A percentile compares a stretch with the other conserved stretches of the same genome.
Conservation (phyloP, 768 basidiomycete genomes). For the Leccinum arenicola region DNA sequence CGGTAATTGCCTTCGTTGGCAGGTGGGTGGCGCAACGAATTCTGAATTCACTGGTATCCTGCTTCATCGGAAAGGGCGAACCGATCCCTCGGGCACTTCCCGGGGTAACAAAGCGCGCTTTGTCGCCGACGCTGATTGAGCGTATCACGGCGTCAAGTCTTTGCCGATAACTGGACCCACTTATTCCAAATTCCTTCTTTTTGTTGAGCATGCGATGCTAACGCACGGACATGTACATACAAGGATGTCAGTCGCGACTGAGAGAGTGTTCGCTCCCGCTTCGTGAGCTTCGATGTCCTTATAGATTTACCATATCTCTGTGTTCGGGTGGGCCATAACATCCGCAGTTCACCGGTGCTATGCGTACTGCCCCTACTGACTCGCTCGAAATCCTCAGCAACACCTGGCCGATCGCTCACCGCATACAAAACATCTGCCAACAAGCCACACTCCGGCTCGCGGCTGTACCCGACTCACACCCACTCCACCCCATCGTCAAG, state of each 20-base stretch:
- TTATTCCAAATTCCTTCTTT: not conserved
- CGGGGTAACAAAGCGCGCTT: not conserved
- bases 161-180: not conserved
- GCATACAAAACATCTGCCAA: not conserved
- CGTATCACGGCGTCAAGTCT: conserved; percentile 9
- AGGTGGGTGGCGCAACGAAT: conserved; percentile 47
- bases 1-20: conserved; percentile 89
- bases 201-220: conserved; percentile 5
- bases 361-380: not conserved
- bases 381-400: not conserved
- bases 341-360: not conserved
- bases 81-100: not conserved
- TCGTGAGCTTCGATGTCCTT: not conserved
- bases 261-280: not conserved
- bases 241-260: conserved; percentile 36
- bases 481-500: not conserved
- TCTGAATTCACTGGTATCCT: conserved; percentile 11
- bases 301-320: not conserved
- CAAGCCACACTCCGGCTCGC: not conserved
- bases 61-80: not conserved
- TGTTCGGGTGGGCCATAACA: not conserved
- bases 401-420: not conserved
- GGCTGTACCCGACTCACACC: not conserved
- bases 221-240: conserved; percentile 12
- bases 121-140: conserved; percentile 7